phyloP scores from a whole-genome alignment of 2,329 filamentous ascomycete species.

The Ophiocordyceps camponoti-leonardi region DNA sequence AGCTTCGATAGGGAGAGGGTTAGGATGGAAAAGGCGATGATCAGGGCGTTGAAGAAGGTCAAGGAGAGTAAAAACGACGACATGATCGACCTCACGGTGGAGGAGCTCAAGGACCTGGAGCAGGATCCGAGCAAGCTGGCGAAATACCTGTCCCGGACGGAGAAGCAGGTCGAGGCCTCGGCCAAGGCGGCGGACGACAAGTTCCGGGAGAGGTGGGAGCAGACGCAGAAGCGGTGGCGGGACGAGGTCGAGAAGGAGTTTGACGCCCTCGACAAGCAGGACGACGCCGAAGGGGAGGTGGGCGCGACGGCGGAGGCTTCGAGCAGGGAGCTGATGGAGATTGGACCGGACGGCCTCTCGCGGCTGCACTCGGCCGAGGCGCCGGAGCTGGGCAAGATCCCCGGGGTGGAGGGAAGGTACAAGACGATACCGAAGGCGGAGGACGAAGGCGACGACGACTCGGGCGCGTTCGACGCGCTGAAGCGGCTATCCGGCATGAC shows the following conservation, averaged over 20 bases:
- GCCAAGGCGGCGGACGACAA: conserved; percentile 19
- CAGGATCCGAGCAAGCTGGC: conserved; percentile 20
- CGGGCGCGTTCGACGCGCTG: conserved; percentile 30
- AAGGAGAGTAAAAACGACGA: conserved; percentile 23
- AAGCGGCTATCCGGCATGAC: conserved; percentile 38
- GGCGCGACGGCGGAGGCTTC: conserved; percentile 10
- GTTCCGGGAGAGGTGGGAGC: conserved; percentile 14
- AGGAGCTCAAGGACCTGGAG: conserved; percentile 25
- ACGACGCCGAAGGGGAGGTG: conserved; percentile 7
- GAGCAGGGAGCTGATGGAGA: conserved; percentile 18
- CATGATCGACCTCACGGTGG: conserved; percentile 30
- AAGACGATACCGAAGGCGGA: conserved; percentile 28
- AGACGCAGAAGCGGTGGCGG: background rate
- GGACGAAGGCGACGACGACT: conserved; percentile 32
- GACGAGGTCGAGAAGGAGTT: conserved; percentile 12
- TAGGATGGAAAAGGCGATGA: conserved; percentile 23
- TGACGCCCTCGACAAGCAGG: conserved; percentile 13
- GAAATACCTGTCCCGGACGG: conserved; percentile 14
- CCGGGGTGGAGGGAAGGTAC: conserved; percentile 34
- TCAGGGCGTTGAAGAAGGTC: conserved; percentile 23
- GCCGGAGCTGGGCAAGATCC: conserved; percentile 32
- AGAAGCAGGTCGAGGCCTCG: conserved; percentile 4
- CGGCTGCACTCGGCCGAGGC: conserved; percentile 25
- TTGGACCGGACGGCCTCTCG: conserved; percentile 16
- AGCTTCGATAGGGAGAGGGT: conserved; percentile 24